phyloP scores from a whole-genome alignment of 2,329 filamentous ascomycete species.

The Neopestalotiopsis clavispora region DNA sequence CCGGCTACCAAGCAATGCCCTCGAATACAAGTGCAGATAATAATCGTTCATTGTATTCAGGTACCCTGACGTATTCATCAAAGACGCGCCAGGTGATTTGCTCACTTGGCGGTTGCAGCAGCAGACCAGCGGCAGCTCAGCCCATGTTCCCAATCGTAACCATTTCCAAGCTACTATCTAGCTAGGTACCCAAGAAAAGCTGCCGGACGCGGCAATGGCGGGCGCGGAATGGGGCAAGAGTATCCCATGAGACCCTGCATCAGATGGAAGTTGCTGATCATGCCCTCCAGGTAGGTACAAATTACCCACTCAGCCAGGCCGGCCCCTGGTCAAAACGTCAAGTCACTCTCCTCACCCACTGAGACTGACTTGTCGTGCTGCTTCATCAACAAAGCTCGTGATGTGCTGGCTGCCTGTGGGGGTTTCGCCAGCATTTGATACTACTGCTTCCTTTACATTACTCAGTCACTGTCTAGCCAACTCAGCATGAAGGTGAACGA shows the following conservation, averaged over 20 bases:
- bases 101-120: neutral
- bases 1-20: neutral
- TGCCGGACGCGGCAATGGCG: constrained; percentile 5
- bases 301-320: too few species aligned
- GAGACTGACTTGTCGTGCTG: neutral
- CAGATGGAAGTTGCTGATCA: neutral
- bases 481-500: too few species aligned
- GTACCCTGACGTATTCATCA: constrained; percentile 1
- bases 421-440: neutral
- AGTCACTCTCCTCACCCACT: neutral
- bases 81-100: neutral
- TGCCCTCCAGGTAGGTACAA: neutral
- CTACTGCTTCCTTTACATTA: neutral
- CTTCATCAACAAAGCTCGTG: neutral
- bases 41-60: neutral
- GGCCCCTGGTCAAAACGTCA: neutral
- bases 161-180: neutral
- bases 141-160: neutral
- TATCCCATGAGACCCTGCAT: neutral
- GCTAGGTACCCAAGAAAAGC: neutral
- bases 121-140: neutral
- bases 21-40: neutral
- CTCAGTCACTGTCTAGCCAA: neutral
- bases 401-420: neutral
- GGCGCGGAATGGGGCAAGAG: neutral